phyloP scores from a whole-genome alignment of 495 filamentous ascomycete genomes.

The Paragyromitra xinjiangensis region DNA sequence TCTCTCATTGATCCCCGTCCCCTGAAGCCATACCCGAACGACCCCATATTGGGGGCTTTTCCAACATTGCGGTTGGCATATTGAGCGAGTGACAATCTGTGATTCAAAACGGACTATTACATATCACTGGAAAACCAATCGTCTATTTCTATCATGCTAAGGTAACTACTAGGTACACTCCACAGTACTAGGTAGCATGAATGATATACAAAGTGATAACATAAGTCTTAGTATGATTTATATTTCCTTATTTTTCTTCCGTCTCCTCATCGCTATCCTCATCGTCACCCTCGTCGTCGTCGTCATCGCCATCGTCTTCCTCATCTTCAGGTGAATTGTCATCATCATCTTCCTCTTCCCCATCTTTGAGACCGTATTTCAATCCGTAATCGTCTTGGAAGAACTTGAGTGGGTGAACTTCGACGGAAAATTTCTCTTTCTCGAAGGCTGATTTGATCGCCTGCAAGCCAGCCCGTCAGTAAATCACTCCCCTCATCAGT shows the following conservation, averaged over 20 bases:
- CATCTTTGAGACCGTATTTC: conserved; percentile 72
- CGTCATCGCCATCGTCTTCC: conserved; percentile 55
- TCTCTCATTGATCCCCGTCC: too few species aligned
- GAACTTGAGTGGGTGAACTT: conserved; percentile 75
- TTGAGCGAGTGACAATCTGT: neutral
- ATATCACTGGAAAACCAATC: neutral
- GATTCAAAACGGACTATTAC: neutral
- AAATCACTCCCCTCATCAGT: neutral
- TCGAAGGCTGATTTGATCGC: conserved; percentile 75
- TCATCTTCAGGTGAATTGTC: conserved; percentile 56
- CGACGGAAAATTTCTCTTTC: conserved; percentile 77
- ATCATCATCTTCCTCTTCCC: conserved; percentile 67
- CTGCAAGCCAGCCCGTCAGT: conserved; percentile 60
- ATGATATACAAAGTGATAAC: neutral
- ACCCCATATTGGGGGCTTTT: neutral
- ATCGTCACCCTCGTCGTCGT: conserved; percentile 58
- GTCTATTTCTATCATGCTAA: conserved; percentile 17
- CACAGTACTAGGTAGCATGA: neutral
- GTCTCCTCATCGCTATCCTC: conserved; percentile 53
- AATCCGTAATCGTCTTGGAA: conserved; percentile 95
- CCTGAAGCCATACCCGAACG: too few species aligned
- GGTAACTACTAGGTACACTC: neutral
- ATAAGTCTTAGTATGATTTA: neutral
- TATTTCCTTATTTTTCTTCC: conserved; percentile 22
- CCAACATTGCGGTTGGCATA: neutral